A percentile compares a stretch with the other conserved stretches of the same genome.
Conservation (phyloP, 2,329 filamentous ascomycete species). For the Incumbomyces lentus region DNA sequence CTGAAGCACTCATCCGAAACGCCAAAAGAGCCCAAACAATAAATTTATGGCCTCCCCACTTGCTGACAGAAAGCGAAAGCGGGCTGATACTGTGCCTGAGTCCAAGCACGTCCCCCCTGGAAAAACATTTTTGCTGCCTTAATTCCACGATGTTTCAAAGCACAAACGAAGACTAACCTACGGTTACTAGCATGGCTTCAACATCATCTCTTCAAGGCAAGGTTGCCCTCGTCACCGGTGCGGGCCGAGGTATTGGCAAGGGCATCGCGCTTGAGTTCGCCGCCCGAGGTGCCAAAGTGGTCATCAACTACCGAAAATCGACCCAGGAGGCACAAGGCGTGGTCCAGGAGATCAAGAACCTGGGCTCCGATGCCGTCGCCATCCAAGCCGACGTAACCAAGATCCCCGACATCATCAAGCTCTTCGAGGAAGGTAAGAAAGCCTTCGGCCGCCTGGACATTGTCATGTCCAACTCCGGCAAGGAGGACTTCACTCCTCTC, state of each 20-base stretch:
- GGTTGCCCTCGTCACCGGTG: slow-evolving; percentile 31
- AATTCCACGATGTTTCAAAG: background rate
- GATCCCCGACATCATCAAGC: slow-evolving; percentile 35
- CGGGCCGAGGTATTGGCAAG: slow-evolving; percentile 28
- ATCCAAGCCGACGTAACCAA: slow-evolving; percentile 38
- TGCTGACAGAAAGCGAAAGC: slow-evolving; percentile 6
- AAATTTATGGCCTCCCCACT: slow-evolving; percentile 4
- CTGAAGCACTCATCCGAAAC: background rate
- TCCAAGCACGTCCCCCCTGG: slow-evolving; percentile 3
- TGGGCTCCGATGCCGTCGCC: slow-evolving; percentile 30
- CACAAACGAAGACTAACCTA: background rate
- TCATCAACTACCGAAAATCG: slow-evolving; percentile 37
- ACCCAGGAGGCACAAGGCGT: slow-evolving; percentile 28
- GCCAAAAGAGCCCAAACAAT: too few relatives aligned
- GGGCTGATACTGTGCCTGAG: slow-evolving; percentile 5
- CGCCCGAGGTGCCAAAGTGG: slow-evolving; percentile 24
- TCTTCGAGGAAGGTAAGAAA: slow-evolving; percentile 20
- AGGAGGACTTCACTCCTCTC: slow-evolving; percentile 39
- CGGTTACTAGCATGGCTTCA: slow-evolving; percentile 2
- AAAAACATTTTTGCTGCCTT: background rate
- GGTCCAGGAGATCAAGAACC: slow-evolving; percentile 21
- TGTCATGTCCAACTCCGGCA: slow-evolving; percentile 44
- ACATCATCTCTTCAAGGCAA: slow-evolving; percentile 24
- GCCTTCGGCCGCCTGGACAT: slow-evolving; percentile 59
- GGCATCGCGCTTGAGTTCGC: slow-evolving; percentile 28